Evolutionary conservation across 116 monocot species (phyloP), one percentile per base, ranked within the genome.

Genomic region (Zostera marina): DNA sequence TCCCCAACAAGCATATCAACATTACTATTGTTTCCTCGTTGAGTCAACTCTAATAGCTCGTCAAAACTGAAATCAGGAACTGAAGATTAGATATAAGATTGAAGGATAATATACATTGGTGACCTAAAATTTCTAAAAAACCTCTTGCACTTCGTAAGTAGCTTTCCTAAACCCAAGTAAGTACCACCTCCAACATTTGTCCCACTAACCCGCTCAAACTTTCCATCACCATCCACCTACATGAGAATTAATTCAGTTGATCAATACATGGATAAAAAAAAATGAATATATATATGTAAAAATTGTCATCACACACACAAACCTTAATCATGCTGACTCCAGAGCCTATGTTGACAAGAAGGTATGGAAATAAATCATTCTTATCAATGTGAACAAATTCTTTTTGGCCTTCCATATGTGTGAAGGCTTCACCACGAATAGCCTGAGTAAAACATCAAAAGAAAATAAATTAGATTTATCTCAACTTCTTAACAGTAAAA

Each of bases 161-260:
- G 72, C 64, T 76, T 77, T 38, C 90, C 96, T 40, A 98, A 68
- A 16, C 96, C 96, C 96, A 82, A 98, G 54, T 79, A 98, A 40
- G 96, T 98, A 68, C 96, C 96, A 63, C 96, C 96, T 58, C 96
- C 96, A 63, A 98, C 90, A 74, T 98, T 98, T 62, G 96, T 98
- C 20, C 96, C 96, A 75, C 96, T 98, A 76, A 98, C 86, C 63
- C 96, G 66, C 72, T 98, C 61, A 80, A 78, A 90, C 54, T 98
- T 82, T 22, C 90, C 90, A 68, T 85, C 80, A 11, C 90, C 90
- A 74, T 98, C 96, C 46, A 98, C 96, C 96, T 98, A 69, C 11
- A 60, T 45, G 44, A 41, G 40, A 25, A 17, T 7, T 15, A 42
- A 42, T 17, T 17, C 21, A 41, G 7, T 19, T 8, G 2, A 8